Evolutionary conservation across 2,329 filamentous ascomycete genomes (phyloP), one percentile per base, ranked within the genome.

Genomic region (Sclerotinia borealis): DNA sequence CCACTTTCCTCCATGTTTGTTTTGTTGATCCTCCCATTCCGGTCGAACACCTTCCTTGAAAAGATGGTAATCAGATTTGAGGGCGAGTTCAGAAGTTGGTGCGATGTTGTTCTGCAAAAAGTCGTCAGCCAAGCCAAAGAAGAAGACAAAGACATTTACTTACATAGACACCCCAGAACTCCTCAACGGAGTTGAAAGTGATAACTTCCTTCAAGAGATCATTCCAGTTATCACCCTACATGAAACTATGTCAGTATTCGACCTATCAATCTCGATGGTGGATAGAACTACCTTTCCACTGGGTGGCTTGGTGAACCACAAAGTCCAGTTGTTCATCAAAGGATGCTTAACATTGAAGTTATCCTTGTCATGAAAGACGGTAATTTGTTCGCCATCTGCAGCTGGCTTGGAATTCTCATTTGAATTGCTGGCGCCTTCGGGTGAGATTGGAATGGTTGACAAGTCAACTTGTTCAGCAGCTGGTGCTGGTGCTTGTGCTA

Each of bases 291-390:
- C 92, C 89, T 96, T 97, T 80, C 92, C 93, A 76, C 88, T 96
- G 49, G 93, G 90, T 61, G 95, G 93, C 85, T 98, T 98, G 74
- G 93, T 98, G 83, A 98, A 99, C 96, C 96, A 99, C 63, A 99
- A 83, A 65, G 95, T 98, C 95, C 95, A 99, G 76, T 91, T 90
- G 83, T 97, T 90, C 85, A 96, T 93, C 66, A 99, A 85, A 70
- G 93, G 93, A 78, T 99, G 95, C 85, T 98, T 99, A 78, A 99
- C 95, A 73, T 96, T 99, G 85, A 99, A 99, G 83, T 99, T 97
- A 70, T 97, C 90, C 72, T 95, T 90, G 80, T 98, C 92, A 77
- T 99, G 93, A 81, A 99, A 99, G 71, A 99, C 93, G 52, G 95
- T 99, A 73, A 96, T 83, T 59, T 90, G 81, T 75, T 93, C 88